Percentiles rank a stretch among this genome's conserved stretches.
Conservation (phyloP, 2,329 filamentous ascomycete genomes). For the Clarireedia sp. region DNA sequence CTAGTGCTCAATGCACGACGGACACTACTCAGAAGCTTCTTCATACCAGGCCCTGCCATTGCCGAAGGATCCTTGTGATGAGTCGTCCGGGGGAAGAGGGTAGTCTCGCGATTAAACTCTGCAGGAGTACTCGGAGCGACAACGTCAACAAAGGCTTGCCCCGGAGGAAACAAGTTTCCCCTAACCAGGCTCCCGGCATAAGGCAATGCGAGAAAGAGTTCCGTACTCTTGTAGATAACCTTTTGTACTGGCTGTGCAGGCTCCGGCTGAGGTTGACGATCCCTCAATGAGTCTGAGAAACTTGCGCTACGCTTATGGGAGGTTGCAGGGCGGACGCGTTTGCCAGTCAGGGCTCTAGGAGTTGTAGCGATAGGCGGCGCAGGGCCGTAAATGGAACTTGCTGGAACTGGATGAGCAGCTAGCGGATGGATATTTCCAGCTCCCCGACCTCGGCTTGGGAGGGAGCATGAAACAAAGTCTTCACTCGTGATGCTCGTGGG, state of each 20-base stretch:
- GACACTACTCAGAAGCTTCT: slow-evolving; percentile 77
- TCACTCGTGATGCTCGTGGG: slow-evolving; percentile 51
- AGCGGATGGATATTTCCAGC: slow-evolving; percentile 36
- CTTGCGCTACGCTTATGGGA: slow-evolving; percentile 79
- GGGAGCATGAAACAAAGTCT: slow-evolving; percentile 56
- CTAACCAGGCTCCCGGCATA: slow-evolving; percentile 80
- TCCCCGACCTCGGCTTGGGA: slow-evolving; percentile 46
- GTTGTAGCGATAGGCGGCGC: slow-evolving; percentile 48
- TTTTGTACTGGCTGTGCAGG: slow-evolving; percentile 39
- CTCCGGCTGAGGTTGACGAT: slow-evolving; percentile 42
- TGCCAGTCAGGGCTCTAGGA: slow-evolving; percentile 49
- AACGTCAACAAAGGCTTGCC: slow-evolving; percentile 70
- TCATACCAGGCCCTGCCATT: slow-evolving; percentile 69
- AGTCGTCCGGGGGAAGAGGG: slow-evolving; percentile 36
- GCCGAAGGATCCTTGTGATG: slow-evolving; percentile 45
- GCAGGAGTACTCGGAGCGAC: slow-evolving; percentile 43
- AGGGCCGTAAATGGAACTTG: slow-evolving; percentile 40
- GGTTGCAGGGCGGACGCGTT: slow-evolving; percentile 49
- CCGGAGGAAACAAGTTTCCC: slow-evolving; percentile 75
- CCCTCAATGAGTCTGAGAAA: slow-evolving; percentile 74
- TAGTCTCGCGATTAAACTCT: slow-evolving; percentile 44
- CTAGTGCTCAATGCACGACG: slow-evolving; percentile 67
- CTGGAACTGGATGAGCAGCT: slow-evolving; percentile 48
- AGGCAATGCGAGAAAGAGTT: slow-evolving; percentile 54
- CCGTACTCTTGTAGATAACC: slow-evolving; percentile 44